A percentile compares a stretch with the other conserved stretches of the same genome.
Conservation (phyloP, 805 yeast species). For the Clavispora carvajalis region DNA sequence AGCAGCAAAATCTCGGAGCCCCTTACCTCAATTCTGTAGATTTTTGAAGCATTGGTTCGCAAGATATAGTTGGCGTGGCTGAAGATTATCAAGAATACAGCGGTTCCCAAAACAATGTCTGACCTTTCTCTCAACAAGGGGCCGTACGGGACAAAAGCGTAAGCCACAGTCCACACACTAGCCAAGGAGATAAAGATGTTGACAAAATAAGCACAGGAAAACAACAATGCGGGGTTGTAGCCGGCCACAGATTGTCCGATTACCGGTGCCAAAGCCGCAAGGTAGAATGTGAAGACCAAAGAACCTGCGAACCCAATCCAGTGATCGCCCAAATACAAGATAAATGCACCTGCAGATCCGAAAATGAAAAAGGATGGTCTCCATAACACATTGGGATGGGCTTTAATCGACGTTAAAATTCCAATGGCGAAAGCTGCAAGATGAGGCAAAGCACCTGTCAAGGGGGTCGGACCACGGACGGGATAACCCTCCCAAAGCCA, state of each 20-base stretch:
- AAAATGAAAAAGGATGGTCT: conserved; percentile 28
- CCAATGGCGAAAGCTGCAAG: conserved; percentile 59
- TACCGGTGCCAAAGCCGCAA: conserved; percentile 54
- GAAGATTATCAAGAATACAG: conserved; percentile 47
- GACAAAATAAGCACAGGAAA: conserved; percentile 44
- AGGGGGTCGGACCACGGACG: conserved; percentile 78
- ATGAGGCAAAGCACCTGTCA: conserved; percentile 73
- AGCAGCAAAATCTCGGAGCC: conserved; percentile 18
- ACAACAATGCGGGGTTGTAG: conserved; percentile 51
- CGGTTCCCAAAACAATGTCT: conserved; percentile 59
- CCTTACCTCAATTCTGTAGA: conserved; percentile 17
- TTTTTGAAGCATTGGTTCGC: conserved; percentile 19
- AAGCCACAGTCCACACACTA: conserved; percentile 96
- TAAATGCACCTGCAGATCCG: conserved; percentile 46
- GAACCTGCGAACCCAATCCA: conserved; percentile 82
- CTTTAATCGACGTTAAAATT: conserved; percentile 20
- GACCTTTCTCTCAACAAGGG: conserved; percentile 82
- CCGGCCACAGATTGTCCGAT: conserved; percentile 54
- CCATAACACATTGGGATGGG: conserved; percentile 19
- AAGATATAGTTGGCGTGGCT: conserved; percentile 44
- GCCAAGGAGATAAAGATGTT: conserved; percentile 60
- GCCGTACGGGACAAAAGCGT: conserved; percentile 97
- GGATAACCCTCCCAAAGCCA: conserved; percentile 99
- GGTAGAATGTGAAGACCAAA: conserved; percentile 52
- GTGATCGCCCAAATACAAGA: conserved; percentile 48